phyloP scores from a whole-genome alignment of 1,284 basidiomycete species.

The Microbotryomycetes sp. region DNA sequence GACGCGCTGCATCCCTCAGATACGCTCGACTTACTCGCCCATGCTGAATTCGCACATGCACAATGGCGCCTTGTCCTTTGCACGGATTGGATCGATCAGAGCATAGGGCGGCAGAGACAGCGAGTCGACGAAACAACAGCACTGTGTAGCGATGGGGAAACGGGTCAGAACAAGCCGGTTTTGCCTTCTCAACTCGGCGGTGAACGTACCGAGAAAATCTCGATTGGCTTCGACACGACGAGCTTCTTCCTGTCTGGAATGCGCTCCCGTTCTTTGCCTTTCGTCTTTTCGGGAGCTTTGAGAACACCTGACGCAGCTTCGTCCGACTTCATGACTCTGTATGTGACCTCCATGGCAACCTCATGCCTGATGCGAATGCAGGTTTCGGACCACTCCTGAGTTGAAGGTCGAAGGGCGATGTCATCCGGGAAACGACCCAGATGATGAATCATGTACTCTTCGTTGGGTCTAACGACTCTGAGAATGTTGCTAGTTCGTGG shows the following conservation, averaged over 20 bases:
- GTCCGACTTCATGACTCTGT: slow-evolving; percentile 19
- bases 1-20: too few species aligned
- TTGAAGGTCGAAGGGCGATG: slow-evolving; percentile 25
- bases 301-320: not conserved
- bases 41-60: slow-evolving; percentile 25
- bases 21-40: slow-evolving; percentile 9
- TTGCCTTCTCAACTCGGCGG: too few species aligned
- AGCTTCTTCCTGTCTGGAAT: slow-evolving; percentile 25
- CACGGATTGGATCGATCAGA: slow-evolving; percentile 24
- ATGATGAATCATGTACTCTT: slow-evolving; percentile 25
- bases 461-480: slow-evolving; percentile 15
- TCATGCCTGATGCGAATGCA: slow-evolving; percentile 22
- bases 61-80: slow-evolving; percentile 14
- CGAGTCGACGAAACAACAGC: slow-evolving; percentile 33
- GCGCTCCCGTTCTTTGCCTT: slow-evolving; percentile 10
- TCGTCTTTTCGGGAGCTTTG: slow-evolving; percentile 6
- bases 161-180: not conserved
- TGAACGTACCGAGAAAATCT: slow-evolving; percentile 22
- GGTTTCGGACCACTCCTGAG: slow-evolving; percentile 19
- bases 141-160: not conserved
- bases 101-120: slow-evolving; percentile 31
- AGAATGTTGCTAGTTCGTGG: not conserved
- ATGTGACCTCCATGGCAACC: slow-evolving; percentile 26
- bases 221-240: slow-evolving; percentile 26
- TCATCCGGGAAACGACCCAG: slow-evolving; percentile 28